These are phyloP conservation scores for Penicillium olsonii DNA, from an alignment of 2,329 filamentous ascomycete species.

Conservation along the genomic window DNA sequence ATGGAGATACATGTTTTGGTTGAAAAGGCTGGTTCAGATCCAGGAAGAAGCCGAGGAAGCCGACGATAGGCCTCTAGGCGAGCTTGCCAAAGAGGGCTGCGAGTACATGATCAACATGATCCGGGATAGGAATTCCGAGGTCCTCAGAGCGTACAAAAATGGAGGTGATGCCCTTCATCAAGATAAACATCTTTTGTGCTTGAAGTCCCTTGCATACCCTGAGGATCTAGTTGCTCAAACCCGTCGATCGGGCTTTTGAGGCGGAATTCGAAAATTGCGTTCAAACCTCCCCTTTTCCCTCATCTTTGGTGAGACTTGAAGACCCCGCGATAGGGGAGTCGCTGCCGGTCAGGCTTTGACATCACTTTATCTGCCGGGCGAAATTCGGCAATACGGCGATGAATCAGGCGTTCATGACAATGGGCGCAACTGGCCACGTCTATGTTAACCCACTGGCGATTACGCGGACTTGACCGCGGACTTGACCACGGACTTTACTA, in stretches of 20 bases:
- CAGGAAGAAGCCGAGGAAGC: conserved; percentile 19
- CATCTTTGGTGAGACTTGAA: no score
- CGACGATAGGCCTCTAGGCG: conserved; percentile 18
- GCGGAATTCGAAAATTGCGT: no score
- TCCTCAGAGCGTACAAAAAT: conserved; percentile 15
- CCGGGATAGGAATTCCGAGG: conserved; percentile 20
- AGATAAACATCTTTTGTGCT: conserved; percentile 13
- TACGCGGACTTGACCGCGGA: no score
- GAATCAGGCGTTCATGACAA: no score
- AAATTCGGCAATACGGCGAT: no score
- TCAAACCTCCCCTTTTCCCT: neutral
- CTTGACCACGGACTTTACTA: no score
- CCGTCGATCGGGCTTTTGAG: neutral
- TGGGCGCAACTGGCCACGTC: no score
- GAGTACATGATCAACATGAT: conserved; percentile 15
- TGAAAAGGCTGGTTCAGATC: conserved; percentile 28
- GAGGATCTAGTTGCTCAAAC: neutral
- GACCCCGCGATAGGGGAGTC: no score
- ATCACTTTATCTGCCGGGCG: no score
- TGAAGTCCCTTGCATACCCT: conserved; percentile 1
- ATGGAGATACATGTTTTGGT: conserved; percentile 30
- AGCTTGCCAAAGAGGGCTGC: conserved; percentile 20
- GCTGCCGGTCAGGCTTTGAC: no score
- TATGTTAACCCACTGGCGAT: no score
- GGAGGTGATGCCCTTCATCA: conserved; percentile 11